Percentiles rank a stretch among this genome's conserved stretches.
These are phyloP conservation scores for Penicillium bovifimosum DNA, from an alignment of 495 filamentous ascomycete species.

Conservation along the genomic window DNA sequence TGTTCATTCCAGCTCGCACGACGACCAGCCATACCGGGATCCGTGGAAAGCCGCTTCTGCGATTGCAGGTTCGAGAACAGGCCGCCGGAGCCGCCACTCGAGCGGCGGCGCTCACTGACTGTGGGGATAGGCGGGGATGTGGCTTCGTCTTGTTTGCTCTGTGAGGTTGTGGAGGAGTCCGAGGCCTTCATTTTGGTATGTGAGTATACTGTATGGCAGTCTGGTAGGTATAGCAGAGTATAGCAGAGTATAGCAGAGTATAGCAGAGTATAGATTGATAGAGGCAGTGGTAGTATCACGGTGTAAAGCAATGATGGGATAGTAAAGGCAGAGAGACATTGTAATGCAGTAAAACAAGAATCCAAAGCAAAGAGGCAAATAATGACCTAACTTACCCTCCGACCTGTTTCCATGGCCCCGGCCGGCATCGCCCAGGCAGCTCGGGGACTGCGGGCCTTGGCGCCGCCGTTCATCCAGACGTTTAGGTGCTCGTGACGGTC, in stretches of 20 bases:
- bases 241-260: too few relatives aligned
- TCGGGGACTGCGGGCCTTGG: slow-evolving; percentile 18
- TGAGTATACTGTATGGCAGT: too few relatives aligned
- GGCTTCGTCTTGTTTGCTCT: neutral
- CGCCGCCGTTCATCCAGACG: slow-evolving; percentile 39
- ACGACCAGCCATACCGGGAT: slow-evolving; percentile 34
- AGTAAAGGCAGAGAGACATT: neutral
- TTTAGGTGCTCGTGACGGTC: slow-evolving; percentile 41
- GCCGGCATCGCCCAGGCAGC: slow-evolving; percentile 24
- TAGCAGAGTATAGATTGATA: neutral
- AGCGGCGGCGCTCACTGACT: slow-evolving; percentile 29
- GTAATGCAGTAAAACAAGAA: neutral
- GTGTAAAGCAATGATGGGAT: neutral
- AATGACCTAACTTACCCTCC: slow-evolving; percentile 22
- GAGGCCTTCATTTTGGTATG: slow-evolving; percentile 18
- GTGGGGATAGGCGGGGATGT: slow-evolving; percentile 10
- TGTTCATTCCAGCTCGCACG: slow-evolving; percentile 49
- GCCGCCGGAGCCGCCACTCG: slow-evolving; percentile 23
- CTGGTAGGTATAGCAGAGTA: too few relatives aligned
- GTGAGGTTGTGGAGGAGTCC: slow-evolving; percentile 20
- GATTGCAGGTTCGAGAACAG: slow-evolving; percentile 46
- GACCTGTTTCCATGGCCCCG: slow-evolving; percentile 12
- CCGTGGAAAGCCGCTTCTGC: slow-evolving; percentile 46
- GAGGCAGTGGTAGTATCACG: neutral
- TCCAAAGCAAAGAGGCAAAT: neutral